Evolutionary conservation across 768 basidiomycete species (phyloP).

Genomic region (Megacollybia marginata): DNA sequence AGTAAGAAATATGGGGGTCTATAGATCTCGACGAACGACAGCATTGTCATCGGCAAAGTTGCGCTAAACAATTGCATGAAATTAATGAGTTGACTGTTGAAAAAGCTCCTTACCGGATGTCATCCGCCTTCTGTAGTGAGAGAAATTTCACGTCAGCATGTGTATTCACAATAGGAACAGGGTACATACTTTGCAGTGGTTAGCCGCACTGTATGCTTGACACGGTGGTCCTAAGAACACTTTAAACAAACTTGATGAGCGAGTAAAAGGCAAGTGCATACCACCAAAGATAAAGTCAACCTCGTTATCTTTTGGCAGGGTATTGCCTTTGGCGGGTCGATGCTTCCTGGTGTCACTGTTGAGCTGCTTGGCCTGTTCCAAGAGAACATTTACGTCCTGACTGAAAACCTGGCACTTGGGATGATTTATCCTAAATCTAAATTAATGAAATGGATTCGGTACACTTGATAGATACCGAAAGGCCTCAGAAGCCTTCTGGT

Average conservation of each 20-base stretch:
- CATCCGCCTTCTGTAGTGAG: conserved; percentile 41
- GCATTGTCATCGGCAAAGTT: conserved; percentile 61
- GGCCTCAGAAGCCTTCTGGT: conserved; percentile 54
- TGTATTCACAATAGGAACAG: background rate
- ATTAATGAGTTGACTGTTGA: background rate
- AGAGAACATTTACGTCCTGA: conserved; percentile 51
- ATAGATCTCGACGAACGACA: conserved; percentile 62
- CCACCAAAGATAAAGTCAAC: conserved; percentile 74
- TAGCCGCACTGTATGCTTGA: conserved; percentile 63
- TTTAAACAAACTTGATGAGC: background rate
- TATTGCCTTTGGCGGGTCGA: too few species aligned
- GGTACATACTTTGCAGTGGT: conserved; percentile 46
- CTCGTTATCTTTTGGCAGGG: conserved; percentile 50
- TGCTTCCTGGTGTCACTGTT: too few species aligned
- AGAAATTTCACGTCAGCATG: background rate
- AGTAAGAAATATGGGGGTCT: conserved; percentile 56
- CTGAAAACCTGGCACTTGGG: conserved; percentile 54
- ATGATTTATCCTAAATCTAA: conserved; percentile 49
- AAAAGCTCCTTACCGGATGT: conserved; percentile 38
- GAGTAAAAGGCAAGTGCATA: conserved; percentile 19
- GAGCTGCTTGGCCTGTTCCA: conserved; percentile 29
- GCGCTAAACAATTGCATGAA: conserved; percentile 40
- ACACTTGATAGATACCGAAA: conserved; percentile 45
- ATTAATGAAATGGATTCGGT: background rate
- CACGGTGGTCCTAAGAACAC: conserved; percentile 60